Evolutionary conservation across 371 early-diverging fungal genomes (phyloP).

Genomic region (Mortierella sp.): DNA sequence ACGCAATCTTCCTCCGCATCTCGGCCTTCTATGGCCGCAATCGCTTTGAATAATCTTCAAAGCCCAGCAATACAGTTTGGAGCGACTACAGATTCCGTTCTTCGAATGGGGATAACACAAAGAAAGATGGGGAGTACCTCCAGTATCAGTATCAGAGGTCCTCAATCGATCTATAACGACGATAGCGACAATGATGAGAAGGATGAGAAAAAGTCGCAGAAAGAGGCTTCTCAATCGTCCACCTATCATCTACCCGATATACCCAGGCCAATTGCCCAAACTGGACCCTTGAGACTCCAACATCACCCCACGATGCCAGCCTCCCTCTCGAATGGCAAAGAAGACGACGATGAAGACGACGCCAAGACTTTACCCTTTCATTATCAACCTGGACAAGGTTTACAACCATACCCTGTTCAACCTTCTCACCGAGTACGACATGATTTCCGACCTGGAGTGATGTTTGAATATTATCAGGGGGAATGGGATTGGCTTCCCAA

Average conservation of each 20-base stretch:
- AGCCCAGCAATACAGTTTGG: no score
- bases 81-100: no score
- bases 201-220: background rate
- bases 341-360: no score
- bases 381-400: background rate
- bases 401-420: background rate
- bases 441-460: constrained; percentile 48
- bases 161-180: no score
- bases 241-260: background rate
- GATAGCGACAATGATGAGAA: constrained; percentile 4
- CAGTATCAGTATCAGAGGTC: no score
- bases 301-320: constrained; percentile 38
- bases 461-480: constrained; percentile 50
- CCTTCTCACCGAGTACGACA: constrained; percentile 15
- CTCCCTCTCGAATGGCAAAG: background rate
- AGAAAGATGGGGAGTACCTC: no score
- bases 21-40: no score
- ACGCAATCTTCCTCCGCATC: no score
- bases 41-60: no score
- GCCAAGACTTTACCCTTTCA: no score
- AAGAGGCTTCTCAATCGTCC: background rate
- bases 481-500: constrained; percentile 54
- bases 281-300: background rate
- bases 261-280: constrained; percentile 4
- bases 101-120: no score